A percentile compares a stretch with the other conserved stretches of the same genome.
phyloP scores from a whole-genome alignment of 2,329 filamentous ascomycete genomes.

The Arthrinium puccinioides region DNA sequence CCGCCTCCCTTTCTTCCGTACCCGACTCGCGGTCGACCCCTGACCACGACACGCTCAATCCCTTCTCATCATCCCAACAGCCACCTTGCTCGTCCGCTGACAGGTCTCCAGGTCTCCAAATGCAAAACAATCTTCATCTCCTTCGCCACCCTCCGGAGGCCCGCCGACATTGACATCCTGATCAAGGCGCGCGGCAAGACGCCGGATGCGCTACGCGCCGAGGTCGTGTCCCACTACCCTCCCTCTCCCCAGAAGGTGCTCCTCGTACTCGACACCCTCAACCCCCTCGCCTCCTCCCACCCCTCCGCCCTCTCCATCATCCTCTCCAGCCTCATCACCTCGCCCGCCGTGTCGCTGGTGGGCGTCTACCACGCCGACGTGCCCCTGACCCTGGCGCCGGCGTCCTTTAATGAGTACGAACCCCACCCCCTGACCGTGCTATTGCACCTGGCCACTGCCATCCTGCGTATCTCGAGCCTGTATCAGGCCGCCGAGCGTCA shows the following conservation, averaged over 20 bases:
- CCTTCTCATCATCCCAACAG: background rate
- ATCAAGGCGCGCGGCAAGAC: constrained; percentile 56
- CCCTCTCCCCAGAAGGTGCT: too few species aligned
- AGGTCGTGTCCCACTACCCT: constrained; percentile 51
- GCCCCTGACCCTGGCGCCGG: constrained; percentile 43
- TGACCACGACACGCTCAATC: too few species aligned
- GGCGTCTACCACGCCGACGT: constrained; percentile 80
- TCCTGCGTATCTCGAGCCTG: constrained; percentile 68
- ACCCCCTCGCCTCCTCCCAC: constrained; percentile 50
- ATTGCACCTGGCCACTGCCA: constrained; percentile 79
- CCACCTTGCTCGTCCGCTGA: too few species aligned
- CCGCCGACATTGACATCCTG: constrained; percentile 59
- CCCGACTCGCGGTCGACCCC: too few species aligned
- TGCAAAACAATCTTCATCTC: constrained; percentile 69
- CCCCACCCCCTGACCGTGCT: constrained; percentile 67
- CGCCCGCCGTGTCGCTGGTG: constrained; percentile 63
- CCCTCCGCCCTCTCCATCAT: constrained; percentile 57
- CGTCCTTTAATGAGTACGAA: constrained; percentile 43
- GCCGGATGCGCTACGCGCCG: constrained; percentile 47
- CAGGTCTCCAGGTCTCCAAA: constrained; percentile 46
- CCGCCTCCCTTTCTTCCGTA: too few species aligned
- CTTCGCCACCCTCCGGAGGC: constrained; percentile 64
- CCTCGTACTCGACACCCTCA: constrained; percentile 73
- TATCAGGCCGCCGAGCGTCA: constrained; percentile 68
- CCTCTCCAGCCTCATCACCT: constrained; percentile 60